Conservation (phyloP, 306 rosid genomes). For the Sesbania bispinosa region DNA sequence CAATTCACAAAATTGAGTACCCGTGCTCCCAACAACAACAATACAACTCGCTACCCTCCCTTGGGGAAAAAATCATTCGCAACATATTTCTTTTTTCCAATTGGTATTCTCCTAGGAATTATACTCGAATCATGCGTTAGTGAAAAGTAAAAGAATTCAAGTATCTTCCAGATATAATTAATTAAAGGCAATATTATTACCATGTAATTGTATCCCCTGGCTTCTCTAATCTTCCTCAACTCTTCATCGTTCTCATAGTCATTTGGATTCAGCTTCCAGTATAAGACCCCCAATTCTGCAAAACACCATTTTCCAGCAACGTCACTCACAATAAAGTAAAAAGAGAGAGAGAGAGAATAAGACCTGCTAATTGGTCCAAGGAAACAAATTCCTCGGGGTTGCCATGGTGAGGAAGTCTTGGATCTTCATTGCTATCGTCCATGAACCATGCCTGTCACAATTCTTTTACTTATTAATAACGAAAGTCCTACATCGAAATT, state of each 20-base stretch:
- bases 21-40: too few species aligned
- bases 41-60: too few species aligned
- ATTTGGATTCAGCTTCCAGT: conserved; percentile 41
- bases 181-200: conserved; percentile 26
- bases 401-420: conserved; percentile 71
- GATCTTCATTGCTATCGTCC: conserved; percentile 63
- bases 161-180: too few species aligned
- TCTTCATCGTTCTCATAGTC: conserved; percentile 61
- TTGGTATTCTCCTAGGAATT: too few species aligned
- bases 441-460: conserved; percentile 77
- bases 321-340: not conserved
- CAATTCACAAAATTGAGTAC: too few species aligned
- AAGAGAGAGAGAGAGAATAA: not conserved
- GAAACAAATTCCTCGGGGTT: conserved; percentile 54
- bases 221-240: conserved; percentile 61
- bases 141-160: too few species aligned
- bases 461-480: not conserved
- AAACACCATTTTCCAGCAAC: not conserved
- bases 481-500: not conserved
- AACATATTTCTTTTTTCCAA: too few species aligned
- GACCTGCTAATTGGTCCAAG: conserved; percentile 60
- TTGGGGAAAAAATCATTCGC: too few species aligned
- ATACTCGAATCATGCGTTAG: too few species aligned
- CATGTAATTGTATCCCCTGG: conserved; percentile 80
- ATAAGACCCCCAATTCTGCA: conserved; percentile 37